A percentile compares a stretch with the other conserved stretches of the same genome.
phyloP scores from a whole-genome alignment of 345 rosid genomes.

The Odontarrhena argentea region DNA sequence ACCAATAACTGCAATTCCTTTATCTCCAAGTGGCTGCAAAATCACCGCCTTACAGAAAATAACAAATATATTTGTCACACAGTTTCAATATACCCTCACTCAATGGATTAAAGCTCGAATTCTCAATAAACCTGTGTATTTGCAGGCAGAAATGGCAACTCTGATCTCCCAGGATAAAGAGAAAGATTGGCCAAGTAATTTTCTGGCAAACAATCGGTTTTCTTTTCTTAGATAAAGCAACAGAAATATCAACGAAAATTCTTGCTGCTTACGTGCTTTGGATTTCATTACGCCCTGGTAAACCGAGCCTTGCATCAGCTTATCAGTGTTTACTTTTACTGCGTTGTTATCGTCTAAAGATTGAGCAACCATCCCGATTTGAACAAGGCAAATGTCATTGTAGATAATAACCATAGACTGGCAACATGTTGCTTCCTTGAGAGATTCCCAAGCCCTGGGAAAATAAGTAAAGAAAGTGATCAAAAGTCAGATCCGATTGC shows the following conservation, averaged over 20 bases:
- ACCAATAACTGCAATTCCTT: conserved; percentile 72
- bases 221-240: not conserved
- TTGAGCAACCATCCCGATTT: conserved; percentile 78
- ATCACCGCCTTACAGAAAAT: conserved; percentile 70
- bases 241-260: not conserved
- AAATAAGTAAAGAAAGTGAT: not conserved
- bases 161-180: conserved; percentile 86
- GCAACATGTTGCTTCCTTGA: conserved; percentile 68
- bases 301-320: conserved; percentile 71
- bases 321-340: conserved; percentile 53
- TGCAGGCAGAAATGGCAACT: conserved; percentile 82
- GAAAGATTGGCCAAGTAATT: conserved; percentile 88
- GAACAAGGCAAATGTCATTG: conserved; percentile 57
- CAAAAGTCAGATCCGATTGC: not conserved
- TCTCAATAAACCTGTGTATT: conserved; percentile 68
- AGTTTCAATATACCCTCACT: not conserved
- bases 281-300: conserved; percentile 69
- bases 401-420: conserved; percentile 72
- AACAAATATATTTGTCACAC: conserved; percentile 7
- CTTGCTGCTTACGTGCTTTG: conserved; percentile 66
- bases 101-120: not conserved
- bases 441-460: conserved; percentile 83
- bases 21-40: conserved; percentile 89
- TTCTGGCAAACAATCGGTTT: conserved; percentile 48
- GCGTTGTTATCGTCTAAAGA: conserved; percentile 46